Percentiles rank a stretch among this genome's conserved stretches.
Evolutionary conservation across 78 protist genomes (phyloP).

Genomic region (Dictyostelium purpureum): DNA sequence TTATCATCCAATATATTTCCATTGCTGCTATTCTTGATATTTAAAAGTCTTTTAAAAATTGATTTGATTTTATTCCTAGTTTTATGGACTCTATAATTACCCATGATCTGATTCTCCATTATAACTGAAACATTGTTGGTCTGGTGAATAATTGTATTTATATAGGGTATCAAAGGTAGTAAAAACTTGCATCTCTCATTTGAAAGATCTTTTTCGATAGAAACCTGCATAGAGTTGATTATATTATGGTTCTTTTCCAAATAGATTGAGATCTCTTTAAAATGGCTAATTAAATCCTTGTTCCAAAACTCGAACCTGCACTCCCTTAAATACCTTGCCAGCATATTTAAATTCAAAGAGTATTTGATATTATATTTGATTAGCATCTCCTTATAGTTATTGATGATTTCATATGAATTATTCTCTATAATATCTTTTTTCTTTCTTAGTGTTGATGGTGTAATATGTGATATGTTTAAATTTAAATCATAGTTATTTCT

Average conservation of each 20-base stretch:
- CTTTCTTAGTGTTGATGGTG: neutral
- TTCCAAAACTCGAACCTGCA: slow-evolving; percentile 34
- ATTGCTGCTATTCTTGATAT: neutral
- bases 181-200: neutral
- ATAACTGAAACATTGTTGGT: neutral
- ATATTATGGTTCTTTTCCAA: slow-evolving; percentile 21
- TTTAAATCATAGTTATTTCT: too few species aligned
- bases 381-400: neutral
- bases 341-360: slow-evolving; percentile 9
- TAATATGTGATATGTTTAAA: neutral
- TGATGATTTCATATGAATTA: neutral
- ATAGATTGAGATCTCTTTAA: neutral
- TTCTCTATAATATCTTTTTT: neutral
- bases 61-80: neutral
- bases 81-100: neutral
- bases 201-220: slow-evolving; percentile 9
- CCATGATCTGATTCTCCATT: slow-evolving; percentile 25
- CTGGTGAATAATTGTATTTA: neutral
- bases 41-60: neutral
- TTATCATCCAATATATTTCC: neutral
- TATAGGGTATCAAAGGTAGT: neutral
- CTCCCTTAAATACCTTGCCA: slow-evolving; percentile 18
- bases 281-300: neutral
- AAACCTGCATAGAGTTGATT: neutral
- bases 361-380: neutral